Evolutionary conservation across 306 rosid species (phyloP), one percentile per base, ranked within the genome.

Genomic region (Oxytropis ochrocephala): DNA sequence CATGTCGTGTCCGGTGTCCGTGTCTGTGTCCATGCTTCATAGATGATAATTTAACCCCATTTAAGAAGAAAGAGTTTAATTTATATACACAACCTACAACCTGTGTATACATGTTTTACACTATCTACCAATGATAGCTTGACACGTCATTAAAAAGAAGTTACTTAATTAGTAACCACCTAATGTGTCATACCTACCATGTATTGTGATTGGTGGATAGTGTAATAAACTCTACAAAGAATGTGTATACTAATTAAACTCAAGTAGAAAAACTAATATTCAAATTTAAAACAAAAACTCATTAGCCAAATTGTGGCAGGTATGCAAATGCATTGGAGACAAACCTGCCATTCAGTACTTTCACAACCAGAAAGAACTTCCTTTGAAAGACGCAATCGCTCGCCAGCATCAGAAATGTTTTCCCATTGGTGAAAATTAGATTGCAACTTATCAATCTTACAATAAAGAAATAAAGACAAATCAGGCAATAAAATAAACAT

Each of bases 291-390:
- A 53, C 9, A 29, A 19, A 63, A 55, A 35, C 7, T 35, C 16
- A 24, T 11, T 17, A 7, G 11, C 33, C 48, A 75, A 30, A 17
- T 58, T 70, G 73, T 18, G 53, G 8, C 21, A 1, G 41, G 46
- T 36, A 49, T 44, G 17, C 19, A 70, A 12, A 35, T 46, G 53
- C 62, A 50, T 73, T 33, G 6, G 52, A 47, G 38, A 47, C 36
- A 63, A 85, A 95, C 99, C 97, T 95, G 97, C 99, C 99, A 95
- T 36, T 80, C 97, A 75, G 89, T 80, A 80, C 96, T 89, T 62
- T 83, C 96, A 74, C 97, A 89, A 70, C 51, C 53, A 72, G 93
- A 54, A 68, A 89, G 67, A 63, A 95, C 81, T 67, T 89, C 96
- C 81, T 91, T 89, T 62, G 87, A 72, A 68, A 84, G 92, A 48